These are phyloP conservation scores for Hippophae rhamnoides DNA, from an alignment of 306 rosid species.

Conservation along the genomic window DNA sequence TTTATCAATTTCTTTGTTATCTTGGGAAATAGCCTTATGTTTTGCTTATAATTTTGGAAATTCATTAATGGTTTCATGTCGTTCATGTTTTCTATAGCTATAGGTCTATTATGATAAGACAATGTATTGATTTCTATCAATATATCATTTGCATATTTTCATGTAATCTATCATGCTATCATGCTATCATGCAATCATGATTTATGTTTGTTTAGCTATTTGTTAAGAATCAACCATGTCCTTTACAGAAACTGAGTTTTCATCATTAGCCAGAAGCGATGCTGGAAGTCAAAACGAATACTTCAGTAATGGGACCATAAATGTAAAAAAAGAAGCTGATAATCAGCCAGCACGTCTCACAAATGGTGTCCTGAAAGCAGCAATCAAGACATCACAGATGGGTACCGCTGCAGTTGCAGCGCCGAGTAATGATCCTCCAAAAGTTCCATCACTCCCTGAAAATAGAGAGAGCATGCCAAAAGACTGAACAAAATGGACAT, in stretches of 20 bases:
- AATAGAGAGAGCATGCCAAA: conserved; percentile 41
- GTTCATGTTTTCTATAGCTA: no score
- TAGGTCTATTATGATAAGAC: no score
- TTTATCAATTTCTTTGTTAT: no score
- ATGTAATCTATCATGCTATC: background rate
- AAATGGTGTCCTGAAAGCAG: conserved; percentile 14
- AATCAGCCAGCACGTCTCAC: conserved; percentile 27
- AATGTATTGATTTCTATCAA: no score
- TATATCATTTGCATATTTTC: no score
- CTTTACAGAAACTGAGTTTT: conserved; percentile 69
- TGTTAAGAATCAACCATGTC: conserved; percentile 13
- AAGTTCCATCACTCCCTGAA: conserved; percentile 34
- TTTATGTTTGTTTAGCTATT: conserved; percentile 3
- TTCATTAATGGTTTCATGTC: no score
- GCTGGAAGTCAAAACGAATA: conserved; percentile 42
- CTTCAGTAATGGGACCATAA: conserved; percentile 30
- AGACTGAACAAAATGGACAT: conserved; percentile 26
- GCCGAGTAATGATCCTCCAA: conserved; percentile 24
- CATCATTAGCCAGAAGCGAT: conserved; percentile 63
- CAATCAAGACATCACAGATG: conserved; percentile 29
- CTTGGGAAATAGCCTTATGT: no score
- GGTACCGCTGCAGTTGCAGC: conserved; percentile 30
- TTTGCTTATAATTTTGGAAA: no score
- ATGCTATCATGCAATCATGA: background rate
- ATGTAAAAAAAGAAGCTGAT: conserved; percentile 31